Evolutionary conservation across 441 rosid genomes (phyloP).

Genomic region (Hypseocharis bilobata): DNA sequence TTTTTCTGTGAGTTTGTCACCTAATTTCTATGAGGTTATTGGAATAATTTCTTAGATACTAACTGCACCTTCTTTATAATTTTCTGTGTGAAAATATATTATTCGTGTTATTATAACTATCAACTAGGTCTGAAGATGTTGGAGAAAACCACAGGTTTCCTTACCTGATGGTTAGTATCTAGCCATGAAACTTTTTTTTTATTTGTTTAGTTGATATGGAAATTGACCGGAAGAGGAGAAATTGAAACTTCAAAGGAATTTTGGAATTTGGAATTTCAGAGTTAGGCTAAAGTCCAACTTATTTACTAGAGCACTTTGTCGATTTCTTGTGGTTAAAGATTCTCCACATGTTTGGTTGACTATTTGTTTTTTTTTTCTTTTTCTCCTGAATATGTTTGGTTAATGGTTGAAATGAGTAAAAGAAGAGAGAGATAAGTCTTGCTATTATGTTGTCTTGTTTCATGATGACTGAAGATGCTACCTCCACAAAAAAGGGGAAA

Average conservation of each 20-base stretch:
- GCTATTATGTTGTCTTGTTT: neutral
- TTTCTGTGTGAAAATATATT: neutral
- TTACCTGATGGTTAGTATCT: too few species aligned
- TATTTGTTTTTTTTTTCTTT: too few species aligned
- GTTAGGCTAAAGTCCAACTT: too few species aligned
- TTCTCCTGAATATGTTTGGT: too few species aligned
- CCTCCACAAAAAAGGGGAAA: too few species aligned
- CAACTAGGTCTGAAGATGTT: neutral
- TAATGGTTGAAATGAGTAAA: neutral
- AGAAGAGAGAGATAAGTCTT: neutral
- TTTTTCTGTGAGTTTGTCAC: neutral
- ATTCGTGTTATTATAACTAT: neutral
- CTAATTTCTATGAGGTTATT: neutral
- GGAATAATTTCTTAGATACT: neutral
- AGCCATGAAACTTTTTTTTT: too few species aligned
- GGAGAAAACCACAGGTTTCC: neutral
- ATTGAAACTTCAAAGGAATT: too few species aligned
- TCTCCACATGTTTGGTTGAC: too few species aligned
- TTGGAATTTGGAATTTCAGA: neutral
- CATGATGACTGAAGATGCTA: neutral
- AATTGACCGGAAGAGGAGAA: neutral
- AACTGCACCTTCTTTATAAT: neutral
- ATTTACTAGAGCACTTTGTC: too few species aligned
- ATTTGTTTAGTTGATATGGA: neutral
- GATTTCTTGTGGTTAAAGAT: too few species aligned